Percentiles rank a stretch among this genome's conserved stretches.
These are phyloP conservation scores for Mycothermus thermophilus DNA, from an alignment of 495 filamentous ascomycete species.

Conservation along the genomic window DNA sequence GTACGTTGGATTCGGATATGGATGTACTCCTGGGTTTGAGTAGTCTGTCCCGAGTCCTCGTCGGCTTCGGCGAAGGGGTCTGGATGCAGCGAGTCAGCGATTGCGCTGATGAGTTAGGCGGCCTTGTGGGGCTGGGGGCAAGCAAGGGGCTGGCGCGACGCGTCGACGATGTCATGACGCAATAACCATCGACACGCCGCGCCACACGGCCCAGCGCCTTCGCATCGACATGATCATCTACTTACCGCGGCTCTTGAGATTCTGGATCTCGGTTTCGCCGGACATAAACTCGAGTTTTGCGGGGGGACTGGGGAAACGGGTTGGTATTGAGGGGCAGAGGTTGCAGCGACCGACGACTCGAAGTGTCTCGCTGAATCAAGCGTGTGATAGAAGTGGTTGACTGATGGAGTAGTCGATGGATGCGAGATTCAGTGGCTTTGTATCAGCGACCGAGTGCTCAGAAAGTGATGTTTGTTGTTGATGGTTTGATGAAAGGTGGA, in stretches of 20 bases:
- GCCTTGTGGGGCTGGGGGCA: background rate
- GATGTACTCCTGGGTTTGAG: conserved; percentile 90
- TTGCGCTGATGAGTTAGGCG: background rate
- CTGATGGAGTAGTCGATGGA: conserved; percentile 3
- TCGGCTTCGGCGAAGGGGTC: conserved; percentile 99
- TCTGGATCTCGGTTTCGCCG: conserved; percentile 67
- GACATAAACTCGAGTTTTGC: conserved; percentile 81
- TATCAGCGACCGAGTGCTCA: background rate
- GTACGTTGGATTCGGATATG: conserved; percentile 99
- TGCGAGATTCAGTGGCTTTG: conserved; percentile 1
- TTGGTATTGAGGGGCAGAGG: conserved; percentile 20
- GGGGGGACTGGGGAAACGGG: conserved; percentile 34
- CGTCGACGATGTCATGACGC: background rate
- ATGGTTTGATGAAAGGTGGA: conserved; percentile 13
- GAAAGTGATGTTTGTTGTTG: conserved; percentile 5
- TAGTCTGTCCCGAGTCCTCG: conserved; percentile 90
- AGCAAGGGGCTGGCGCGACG: too few relatives aligned
- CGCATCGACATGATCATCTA: conserved; percentile 7
- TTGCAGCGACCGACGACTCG: conserved; percentile 33
- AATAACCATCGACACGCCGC: too few relatives aligned
- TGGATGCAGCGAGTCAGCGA: conserved; percentile 24
- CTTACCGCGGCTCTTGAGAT: conserved; percentile 98
- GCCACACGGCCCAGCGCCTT: too few relatives aligned
- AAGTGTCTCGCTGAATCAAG: conserved; percentile 22
- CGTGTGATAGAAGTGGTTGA: too few relatives aligned